Conservation (phyloP, 805 yeast species). For the Deakozyma indianensis region DNA sequence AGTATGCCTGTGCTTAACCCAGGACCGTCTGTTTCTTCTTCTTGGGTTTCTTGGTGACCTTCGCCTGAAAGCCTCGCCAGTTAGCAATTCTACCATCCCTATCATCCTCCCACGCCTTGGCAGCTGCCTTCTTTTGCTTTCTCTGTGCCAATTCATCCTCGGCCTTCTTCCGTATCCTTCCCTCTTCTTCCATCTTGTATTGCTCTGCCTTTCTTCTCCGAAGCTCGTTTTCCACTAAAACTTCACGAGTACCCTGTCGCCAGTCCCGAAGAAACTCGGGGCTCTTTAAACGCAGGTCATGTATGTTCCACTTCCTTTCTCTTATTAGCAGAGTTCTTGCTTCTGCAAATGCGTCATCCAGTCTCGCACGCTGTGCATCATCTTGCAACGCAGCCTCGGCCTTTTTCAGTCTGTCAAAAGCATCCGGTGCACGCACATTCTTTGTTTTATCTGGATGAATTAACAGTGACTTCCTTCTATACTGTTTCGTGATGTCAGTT, state of each 20-base stretch:
- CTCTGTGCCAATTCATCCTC: slow-evolving; percentile 22
- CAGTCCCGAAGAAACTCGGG: slow-evolving; percentile 26
- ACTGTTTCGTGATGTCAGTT: slow-evolving; percentile 31
- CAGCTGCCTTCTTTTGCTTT: slow-evolving; percentile 24
- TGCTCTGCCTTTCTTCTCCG: slow-evolving; percentile 29
- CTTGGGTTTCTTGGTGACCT: slow-evolving; percentile 32
- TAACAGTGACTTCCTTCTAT: slow-evolving; percentile 43
- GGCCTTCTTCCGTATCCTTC: slow-evolving; percentile 22
- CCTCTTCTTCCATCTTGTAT: slow-evolving; percentile 28
- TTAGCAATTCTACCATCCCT: slow-evolving; percentile 41
- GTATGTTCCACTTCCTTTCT: slow-evolving; percentile 23
- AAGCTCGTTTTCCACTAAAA: slow-evolving; percentile 33
- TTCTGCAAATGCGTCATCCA: slow-evolving; percentile 32
- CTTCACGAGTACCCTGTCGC: slow-evolving; percentile 28
- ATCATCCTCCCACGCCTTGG: slow-evolving; percentile 44
- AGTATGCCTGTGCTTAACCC: slow-evolving; percentile 18
- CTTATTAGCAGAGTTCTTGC: slow-evolving; percentile 27
- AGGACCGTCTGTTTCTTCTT: slow-evolving; percentile 28
- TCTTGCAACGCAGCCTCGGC: slow-evolving; percentile 33
- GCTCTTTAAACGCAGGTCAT: slow-evolving; percentile 25
- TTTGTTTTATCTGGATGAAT: slow-evolving; percentile 57
- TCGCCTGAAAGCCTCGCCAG: slow-evolving; percentile 41
- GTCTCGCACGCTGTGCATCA: slow-evolving; percentile 26
- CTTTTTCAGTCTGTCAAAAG: slow-evolving; percentile 45
- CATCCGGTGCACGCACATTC: slow-evolving; percentile 44